phyloP scores from a whole-genome alignment of 1,139 yeast species.

The Yamadazyma taylorii region DNA sequence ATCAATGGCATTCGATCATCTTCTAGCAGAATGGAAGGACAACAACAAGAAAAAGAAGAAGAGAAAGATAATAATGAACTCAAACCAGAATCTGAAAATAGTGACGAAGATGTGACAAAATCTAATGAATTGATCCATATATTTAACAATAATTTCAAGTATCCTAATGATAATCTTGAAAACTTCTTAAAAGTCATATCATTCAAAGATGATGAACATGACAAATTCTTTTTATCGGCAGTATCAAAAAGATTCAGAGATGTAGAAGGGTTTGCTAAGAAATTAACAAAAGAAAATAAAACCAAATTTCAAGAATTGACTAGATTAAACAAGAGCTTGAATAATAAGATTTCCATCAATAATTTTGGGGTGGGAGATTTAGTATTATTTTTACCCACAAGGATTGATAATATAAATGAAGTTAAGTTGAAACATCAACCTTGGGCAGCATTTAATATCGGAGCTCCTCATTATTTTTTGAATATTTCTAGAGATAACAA shows the following conservation, averaged over 20 bases:
- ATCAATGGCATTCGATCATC: conserved; percentile 17
- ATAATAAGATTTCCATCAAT: conserved; percentile 61
- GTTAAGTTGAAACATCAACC: conserved; percentile 41
- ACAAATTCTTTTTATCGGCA: conserved; percentile 55
- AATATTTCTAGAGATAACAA: conserved; percentile 29
- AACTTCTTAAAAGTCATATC: conserved; percentile 27
- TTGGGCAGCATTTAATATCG: conserved; percentile 86
- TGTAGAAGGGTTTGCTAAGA: conserved; percentile 89
- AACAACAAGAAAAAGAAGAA: conserved; percentile 10
- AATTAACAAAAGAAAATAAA: conserved; percentile 74
- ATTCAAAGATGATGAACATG: conserved; percentile 37
- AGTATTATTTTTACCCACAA: conserved; percentile 80
- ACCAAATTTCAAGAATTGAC: conserved; percentile 45
- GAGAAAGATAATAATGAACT: not conserved
- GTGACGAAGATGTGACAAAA: conserved; percentile 1
- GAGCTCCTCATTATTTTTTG: conserved; percentile 75
- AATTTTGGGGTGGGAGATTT: conserved; percentile 70
- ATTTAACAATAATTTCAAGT: conserved; percentile 21
- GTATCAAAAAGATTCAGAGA: conserved; percentile 80
- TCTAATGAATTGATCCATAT: conserved; percentile 17
- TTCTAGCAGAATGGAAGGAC: conserved; percentile 15
- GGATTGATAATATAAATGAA: conserved; percentile 40
- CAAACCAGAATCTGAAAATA: no score
- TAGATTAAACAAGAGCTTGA: conserved; percentile 33
- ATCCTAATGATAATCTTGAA: conserved; percentile 22